phyloP scores from a whole-genome alignment of 139 green algal species.

The Coelastrella sp. region DNA sequence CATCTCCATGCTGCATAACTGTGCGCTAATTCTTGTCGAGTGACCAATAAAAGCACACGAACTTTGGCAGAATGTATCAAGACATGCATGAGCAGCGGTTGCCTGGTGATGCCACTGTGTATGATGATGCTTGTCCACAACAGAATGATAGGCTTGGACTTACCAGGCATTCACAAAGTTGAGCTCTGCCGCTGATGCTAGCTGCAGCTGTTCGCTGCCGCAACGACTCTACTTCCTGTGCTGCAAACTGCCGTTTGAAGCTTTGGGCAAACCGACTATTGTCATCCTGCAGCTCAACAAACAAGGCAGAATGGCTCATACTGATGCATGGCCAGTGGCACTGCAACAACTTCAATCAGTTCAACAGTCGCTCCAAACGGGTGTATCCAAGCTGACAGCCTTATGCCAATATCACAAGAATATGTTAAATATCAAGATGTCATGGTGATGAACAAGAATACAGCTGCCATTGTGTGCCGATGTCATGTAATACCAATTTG shows the following conservation, averaged over 20 bases:
- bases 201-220: conserved; percentile 52
- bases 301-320: no score
- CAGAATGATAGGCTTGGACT: not conserved
- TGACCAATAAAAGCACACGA: no score
- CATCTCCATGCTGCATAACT: no score
- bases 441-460: not conserved
- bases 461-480: not conserved
- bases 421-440: not conserved
- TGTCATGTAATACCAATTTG: no score
- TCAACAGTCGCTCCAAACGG: no score
- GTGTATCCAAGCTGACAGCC: no score
- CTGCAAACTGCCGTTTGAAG: conserved; percentile 70
- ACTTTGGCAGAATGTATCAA: no score
- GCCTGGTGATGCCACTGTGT: no score
- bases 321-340: not conserved
- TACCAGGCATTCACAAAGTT: conserved; percentile 63
- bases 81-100: no score
- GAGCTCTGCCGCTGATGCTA: conserved; percentile 10
- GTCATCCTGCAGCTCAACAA: conserved; percentile 52
- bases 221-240: conserved; percentile 64
- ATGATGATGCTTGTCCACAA: no score
- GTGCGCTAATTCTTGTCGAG: no score
- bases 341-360: not conserved
- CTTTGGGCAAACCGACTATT: conserved; percentile 60
- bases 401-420: no score